Evolutionary conservation across 176 grass and related monocot species (phyloP).

Genomic region (Eragrostis curvula): DNA sequence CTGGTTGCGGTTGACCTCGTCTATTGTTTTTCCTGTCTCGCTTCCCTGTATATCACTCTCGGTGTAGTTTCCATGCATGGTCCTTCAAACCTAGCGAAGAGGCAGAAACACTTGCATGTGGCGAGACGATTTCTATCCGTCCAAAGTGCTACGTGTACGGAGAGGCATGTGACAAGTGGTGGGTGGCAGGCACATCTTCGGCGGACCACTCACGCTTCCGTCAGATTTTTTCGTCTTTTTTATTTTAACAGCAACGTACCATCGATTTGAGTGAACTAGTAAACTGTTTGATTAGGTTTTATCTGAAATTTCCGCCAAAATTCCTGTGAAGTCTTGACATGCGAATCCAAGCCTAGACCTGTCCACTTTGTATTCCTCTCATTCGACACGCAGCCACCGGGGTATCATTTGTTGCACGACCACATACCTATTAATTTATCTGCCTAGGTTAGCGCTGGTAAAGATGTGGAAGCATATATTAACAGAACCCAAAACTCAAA

Average conservation of each 20-base stretch:
- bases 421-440: neutral
- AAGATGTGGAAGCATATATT: neutral
- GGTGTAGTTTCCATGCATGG: neutral
- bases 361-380: neutral
- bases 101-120: neutral
- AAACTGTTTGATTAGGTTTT: neutral
- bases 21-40: neutral
- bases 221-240: neutral
- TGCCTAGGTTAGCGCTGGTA: neutral
- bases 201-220: neutral
- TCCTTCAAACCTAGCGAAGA: conserved; percentile 21
- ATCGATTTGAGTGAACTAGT: no score
- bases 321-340: neutral
- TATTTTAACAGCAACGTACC: neutral
- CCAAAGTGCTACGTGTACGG: conserved; percentile 31
- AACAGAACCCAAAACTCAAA: neutral
- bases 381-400: neutral
- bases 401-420: neutral
- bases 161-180: neutral
- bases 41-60: neutral
- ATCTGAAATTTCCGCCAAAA: neutral
- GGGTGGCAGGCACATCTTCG: neutral
- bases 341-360: no score
- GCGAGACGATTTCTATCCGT: neutral
- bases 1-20: conserved; percentile 45